Base-by-base conservation (phyloP, 2,329 filamentous ascomycete species). In the Phaeoacremonium minimum region DNA sequence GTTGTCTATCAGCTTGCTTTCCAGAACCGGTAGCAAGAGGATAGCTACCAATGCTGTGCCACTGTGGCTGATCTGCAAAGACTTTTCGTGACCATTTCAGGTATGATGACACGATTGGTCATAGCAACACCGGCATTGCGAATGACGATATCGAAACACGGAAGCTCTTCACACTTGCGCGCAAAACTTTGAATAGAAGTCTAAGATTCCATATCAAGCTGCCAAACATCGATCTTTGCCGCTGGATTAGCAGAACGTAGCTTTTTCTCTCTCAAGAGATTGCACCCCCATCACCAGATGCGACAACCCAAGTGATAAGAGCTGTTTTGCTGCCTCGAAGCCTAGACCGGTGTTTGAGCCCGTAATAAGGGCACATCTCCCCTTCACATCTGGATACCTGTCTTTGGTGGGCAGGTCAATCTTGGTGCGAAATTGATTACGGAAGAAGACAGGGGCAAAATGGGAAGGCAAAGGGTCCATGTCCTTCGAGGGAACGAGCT, bases 261-360 rank as follows among this genome's bases (percentile, higher is more conserved):
- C 12, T 15, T 61, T 47, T 1, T 55, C 56, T 29, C 55, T 59
- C 2, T 42, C 18, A 1, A 47, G 16, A 18, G 56, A 54, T 4
- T 67, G 56, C 2, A 67, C 63, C 4, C 50, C 67, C 18, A 72
- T 49, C 15, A 71, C 57, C 4, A 72, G 47, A 9, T 50, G 60
- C 1, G 50, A 47, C 4, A 60, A 41, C 2, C 59, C 56, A 2
- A 64, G 53, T 0, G 31, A 34, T 13, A 63, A 51, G 3, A 68
- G 50, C 28, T 69, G 60, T 1, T 52, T 50, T 11, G 57, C 55
- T 1, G 64, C 53, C 43, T 66, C 66, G 1, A 64, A 48, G 2
- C 66, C 66, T 0, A 71, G 49, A 2, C 68, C 67, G 5, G 51
- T 51, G 37, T 66, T 70, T 30, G 64, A 55, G n/a, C 66, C 68